Conservation (phyloP, 75 land plant species). For the Pinus taeda region DNA sequence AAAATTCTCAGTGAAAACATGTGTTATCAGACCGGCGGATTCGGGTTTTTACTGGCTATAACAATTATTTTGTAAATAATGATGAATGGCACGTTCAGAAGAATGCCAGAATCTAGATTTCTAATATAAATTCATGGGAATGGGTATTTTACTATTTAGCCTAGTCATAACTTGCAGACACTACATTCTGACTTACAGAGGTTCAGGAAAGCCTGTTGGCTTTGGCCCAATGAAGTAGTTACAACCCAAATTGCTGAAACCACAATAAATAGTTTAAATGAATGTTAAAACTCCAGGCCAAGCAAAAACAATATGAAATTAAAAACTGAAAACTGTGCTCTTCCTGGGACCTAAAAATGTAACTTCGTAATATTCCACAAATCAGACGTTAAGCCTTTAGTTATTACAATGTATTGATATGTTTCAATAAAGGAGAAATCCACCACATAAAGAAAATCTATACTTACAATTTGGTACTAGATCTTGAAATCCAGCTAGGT, state of each 20-base stretch:
- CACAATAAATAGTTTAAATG: background rate
- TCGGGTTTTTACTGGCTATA: background rate
- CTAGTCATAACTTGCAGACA: background rate
- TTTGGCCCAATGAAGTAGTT: constrained; percentile 7
- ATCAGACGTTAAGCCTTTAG: background rate
- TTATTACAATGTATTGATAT: background rate
- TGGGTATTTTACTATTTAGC: background rate
- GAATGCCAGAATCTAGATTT: background rate
- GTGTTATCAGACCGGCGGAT: background rate
- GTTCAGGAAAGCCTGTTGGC: background rate
- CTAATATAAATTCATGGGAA: background rate
- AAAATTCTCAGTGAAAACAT: background rate
- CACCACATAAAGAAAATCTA: too few species aligned
- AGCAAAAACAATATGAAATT: background rate
- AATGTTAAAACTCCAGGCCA: background rate
- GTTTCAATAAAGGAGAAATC: too few species aligned
- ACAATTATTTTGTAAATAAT: background rate
- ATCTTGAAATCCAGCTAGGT: constrained; percentile 10
- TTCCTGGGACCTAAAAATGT: background rate
- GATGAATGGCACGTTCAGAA: background rate
- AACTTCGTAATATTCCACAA: background rate
- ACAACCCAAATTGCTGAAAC: background rate
- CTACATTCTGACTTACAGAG: background rate
- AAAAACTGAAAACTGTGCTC: background rate
- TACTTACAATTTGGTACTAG: background rate